These are phyloP conservation scores for Euphrasia arctica DNA, from an alignment of 305 asterid genomes.

Conservation along the genomic window DNA sequence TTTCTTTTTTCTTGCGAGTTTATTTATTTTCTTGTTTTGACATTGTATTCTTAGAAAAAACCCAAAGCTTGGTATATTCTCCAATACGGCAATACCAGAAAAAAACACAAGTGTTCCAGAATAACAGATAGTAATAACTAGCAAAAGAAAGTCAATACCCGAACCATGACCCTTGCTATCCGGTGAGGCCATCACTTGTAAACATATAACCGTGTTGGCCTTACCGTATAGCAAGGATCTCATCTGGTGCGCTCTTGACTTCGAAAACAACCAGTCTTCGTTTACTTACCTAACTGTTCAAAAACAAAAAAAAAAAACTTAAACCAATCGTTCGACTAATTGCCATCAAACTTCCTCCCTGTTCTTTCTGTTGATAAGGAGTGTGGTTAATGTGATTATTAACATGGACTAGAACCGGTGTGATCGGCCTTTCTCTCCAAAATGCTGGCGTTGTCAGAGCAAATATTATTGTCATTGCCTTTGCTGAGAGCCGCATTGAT, in stretches of 20 bases:
- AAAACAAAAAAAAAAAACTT: background rate
- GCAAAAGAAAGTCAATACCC: constrained; percentile 14
- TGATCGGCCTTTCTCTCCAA: constrained; percentile 1
- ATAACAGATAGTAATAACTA: background rate
- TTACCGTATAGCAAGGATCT: background rate
- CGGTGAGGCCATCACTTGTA: constrained; percentile 7
- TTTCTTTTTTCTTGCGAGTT: no score
- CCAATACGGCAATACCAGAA: no score
- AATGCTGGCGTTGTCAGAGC: background rate
- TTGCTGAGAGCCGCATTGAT: constrained; percentile 50
- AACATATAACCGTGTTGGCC: background rate
- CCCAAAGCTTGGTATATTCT: no score
- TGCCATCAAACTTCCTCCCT: background rate
- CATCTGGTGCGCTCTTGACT: constrained; percentile 14
- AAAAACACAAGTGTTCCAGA: no score
- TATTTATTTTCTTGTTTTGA: no score
- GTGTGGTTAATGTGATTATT: background rate
- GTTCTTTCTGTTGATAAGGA: background rate
- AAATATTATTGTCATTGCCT: background rate
- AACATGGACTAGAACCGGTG: background rate
- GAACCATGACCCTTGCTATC: constrained; percentile 5
- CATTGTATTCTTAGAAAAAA: no score
- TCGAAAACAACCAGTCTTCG: background rate
- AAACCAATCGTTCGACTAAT: background rate
- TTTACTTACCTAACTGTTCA: background rate